Conservation (phyloP, 441 rosid genomes). For the Melastoma candidum region DNA sequence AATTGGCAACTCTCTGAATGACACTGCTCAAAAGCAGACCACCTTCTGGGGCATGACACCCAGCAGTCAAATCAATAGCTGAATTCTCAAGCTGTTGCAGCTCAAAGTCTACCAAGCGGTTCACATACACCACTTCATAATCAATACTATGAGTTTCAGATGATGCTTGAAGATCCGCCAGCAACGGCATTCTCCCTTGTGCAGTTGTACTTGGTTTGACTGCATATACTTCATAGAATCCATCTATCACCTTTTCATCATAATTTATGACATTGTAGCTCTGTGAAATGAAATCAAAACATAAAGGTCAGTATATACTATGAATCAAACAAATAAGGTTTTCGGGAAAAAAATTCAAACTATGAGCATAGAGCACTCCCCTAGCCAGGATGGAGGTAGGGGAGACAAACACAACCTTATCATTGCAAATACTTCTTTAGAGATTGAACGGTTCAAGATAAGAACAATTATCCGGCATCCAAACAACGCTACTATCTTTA, state of each 20-base stretch:
- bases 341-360: no score
- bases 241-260: slow-evolving; percentile 79
- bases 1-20: slow-evolving; percentile 75
- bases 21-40: slow-evolving; percentile 42
- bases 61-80: slow-evolving; percentile 34
- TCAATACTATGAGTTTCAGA: slow-evolving; percentile 56
- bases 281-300: slow-evolving; percentile 27
- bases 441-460: no score
- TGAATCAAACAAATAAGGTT: no score
- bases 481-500: no score
- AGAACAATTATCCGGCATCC: no score
- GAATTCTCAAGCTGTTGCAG: slow-evolving; percentile 67
- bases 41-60: slow-evolving; percentile 30
- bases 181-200: slow-evolving; percentile 75
- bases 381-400: no score
- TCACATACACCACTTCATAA: slow-evolving; percentile 77
- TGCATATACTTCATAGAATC: slow-evolving; percentile 83
- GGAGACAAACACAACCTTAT: no score
- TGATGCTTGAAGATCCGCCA: slow-evolving; percentile 75
- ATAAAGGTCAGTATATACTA: not conserved
- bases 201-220: slow-evolving; percentile 43
- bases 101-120: slow-evolving; percentile 65
- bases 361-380: no score
- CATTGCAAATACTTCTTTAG: no score
- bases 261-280: slow-evolving; percentile 81